Base-by-base conservation (phyloP, 495 filamentous ascomycete species). In the Neurospora sp. region DNA sequence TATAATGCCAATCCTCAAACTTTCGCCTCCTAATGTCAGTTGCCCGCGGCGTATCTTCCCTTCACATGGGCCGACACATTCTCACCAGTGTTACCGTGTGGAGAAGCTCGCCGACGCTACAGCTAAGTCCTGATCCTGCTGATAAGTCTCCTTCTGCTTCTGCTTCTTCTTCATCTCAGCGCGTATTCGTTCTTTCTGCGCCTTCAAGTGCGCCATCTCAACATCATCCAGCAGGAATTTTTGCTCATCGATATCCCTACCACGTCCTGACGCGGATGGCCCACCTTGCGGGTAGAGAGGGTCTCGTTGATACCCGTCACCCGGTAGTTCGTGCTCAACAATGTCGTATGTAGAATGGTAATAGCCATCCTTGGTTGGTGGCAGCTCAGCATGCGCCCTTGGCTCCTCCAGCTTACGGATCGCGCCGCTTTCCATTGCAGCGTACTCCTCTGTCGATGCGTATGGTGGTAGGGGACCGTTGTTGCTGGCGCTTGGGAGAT, bases 291-390 rank as follows among this genome's bases (percentile, higher is more conserved):
- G 45, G 35, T 74, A 73, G 5, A 37, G 70, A 39, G 71, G 70
- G 31, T 78, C 78, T 16, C 72, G 72, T 14, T 75, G 47, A 38
- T 74, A 77, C 10, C 73, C 74, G 3, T 77, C 70, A 0, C 78
- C 79, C 7, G 74, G 78, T 0, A 81, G 72, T 71, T 81, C 79
- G n/a, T 80, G 75, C 71, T 81, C 77, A 12, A 78, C 73, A 8
- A 75, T 35, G 22, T 77, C 74, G 3, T 41, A 69, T 1, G 39
- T 53, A 37, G 77, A 73, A 39, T 77, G 77, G 39, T 81, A 81
- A 20, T 74, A 81, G 1, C 80, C 80, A 53, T 81, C 80, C 71
- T 81, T 81, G 16, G 80, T 81, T 2, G 80, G 80, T n/a, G 80
- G 80, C 27, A 81, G 72, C 47, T 81, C 80, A 7, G 78, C 78